Conservation (phyloP, 768 basidiomycete species). For the Auriscalpium orientale region DNA sequence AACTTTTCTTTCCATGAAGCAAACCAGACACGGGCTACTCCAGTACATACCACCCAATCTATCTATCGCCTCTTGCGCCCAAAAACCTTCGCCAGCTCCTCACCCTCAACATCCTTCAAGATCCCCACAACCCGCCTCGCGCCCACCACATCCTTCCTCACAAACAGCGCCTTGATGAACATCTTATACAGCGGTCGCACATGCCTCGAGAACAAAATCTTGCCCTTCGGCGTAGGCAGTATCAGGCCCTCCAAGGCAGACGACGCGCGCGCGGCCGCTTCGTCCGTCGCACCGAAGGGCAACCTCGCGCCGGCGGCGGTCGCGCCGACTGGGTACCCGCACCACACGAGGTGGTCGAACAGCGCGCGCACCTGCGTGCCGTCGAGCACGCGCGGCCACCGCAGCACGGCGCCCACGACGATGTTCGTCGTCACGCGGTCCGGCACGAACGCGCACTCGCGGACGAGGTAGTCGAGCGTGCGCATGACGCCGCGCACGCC, state of each 20-base stretch:
- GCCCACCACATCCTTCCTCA: constrained; percentile 10
- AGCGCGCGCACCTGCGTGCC: constrained; percentile 38
- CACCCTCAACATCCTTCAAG: constrained; percentile 8
- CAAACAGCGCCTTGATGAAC: constrained; percentile 13
- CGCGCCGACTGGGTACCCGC: constrained; percentile 43
- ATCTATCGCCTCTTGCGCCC: too few species aligned
- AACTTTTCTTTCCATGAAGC: too few species aligned
- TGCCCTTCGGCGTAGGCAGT: constrained; percentile 1
- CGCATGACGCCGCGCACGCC: constrained; percentile 35
- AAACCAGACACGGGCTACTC: too few species aligned
- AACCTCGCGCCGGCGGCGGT: background rate
- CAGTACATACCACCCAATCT: too few species aligned
- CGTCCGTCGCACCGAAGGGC: constrained; percentile 3
- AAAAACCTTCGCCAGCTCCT: too few species aligned
- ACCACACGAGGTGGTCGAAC: constrained; percentile 57
- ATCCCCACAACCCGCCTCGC: constrained; percentile 12
- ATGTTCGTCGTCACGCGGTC: constrained; percentile 71
- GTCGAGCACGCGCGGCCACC: constrained; percentile 40
- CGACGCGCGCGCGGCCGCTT: background rate
- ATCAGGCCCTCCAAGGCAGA: constrained; percentile 6
- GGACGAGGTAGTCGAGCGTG: constrained; percentile 35
- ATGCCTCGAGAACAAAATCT: constrained; percentile 9
- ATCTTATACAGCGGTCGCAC: constrained; percentile 13
- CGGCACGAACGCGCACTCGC: constrained; percentile 42
- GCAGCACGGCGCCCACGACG: constrained; percentile 51